These are phyloP conservation scores for Daldinia bambusicola DNA, from an alignment of 495 filamentous ascomycete species.

Conservation along the genomic window DNA sequence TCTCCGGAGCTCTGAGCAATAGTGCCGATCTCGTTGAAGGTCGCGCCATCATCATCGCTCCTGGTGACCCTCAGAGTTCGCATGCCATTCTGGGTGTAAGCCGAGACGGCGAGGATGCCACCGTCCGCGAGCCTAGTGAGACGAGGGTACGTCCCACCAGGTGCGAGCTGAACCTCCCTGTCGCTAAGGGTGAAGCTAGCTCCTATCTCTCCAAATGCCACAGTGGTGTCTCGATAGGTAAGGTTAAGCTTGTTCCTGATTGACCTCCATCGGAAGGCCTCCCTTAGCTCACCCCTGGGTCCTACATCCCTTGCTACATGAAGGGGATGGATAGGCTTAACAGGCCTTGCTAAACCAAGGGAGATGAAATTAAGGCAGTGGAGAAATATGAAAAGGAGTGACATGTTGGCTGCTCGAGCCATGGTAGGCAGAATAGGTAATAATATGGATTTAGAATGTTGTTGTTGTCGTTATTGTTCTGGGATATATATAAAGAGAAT, in stretches of 20 bases:
- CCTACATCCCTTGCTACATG: background rate
- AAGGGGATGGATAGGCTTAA: background rate
- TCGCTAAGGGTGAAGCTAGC: slow-evolving; percentile 29
- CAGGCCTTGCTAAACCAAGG: slow-evolving; percentile 26
- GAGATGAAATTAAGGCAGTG: slow-evolving; percentile 26
- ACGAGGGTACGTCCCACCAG: slow-evolving; percentile 60
- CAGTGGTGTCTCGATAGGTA: slow-evolving; percentile 23
- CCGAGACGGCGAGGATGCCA: slow-evolving; percentile 57
- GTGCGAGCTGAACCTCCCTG: slow-evolving; percentile 15
- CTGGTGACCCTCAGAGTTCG: slow-evolving; percentile 50
- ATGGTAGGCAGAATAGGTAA: background rate
- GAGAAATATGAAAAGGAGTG: slow-evolving; percentile 21
- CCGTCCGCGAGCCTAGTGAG: slow-evolving; percentile 57
- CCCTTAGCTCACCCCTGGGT: background rate
- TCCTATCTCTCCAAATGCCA: slow-evolving; percentile 22
- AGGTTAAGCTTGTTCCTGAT: background rate
- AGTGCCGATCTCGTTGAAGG: slow-evolving; percentile 50
- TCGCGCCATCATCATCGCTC: slow-evolving; percentile 55
- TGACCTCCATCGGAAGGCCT: background rate
- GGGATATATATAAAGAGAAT: background rate
- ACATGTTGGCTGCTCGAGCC: slow-evolving; percentile 22
- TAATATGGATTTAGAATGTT: background rate
- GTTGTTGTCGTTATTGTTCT: background rate
- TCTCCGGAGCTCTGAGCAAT: slow-evolving; percentile 53
- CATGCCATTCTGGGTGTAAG: slow-evolving; percentile 43